Evolutionary conservation across 1,284 basidiomycete genomes (phyloP).

Genomic region (Cystobasidiaceae sp.): DNA sequence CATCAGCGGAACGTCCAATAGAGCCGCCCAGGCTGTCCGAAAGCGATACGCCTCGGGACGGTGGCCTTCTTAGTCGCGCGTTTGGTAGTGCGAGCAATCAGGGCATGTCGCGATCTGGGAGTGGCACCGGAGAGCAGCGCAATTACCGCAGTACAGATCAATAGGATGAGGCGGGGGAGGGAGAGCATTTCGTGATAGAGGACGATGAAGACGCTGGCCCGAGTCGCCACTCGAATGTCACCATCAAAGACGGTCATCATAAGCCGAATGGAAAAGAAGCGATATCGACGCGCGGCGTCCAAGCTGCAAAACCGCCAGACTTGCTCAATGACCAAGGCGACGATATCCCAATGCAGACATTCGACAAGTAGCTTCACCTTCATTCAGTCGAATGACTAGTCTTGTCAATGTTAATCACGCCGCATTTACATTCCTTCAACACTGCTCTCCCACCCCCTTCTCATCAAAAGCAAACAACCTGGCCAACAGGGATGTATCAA

Average conservation of each 20-base stretch:
- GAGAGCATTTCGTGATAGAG: constrained; percentile 14
- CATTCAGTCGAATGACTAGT: too few species aligned
- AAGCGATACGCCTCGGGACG: background rate
- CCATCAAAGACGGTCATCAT: background rate
- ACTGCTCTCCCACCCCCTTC: too few species aligned
- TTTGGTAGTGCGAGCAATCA: background rate
- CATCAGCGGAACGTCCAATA: background rate
- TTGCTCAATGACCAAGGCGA: background rate
- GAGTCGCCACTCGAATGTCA: background rate
- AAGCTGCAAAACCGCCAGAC: background rate
- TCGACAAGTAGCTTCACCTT: too few species aligned
- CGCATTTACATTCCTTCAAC: too few species aligned
- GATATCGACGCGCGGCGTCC: background rate
- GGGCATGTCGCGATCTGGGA: background rate
- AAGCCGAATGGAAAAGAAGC: background rate
- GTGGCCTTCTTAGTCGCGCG: background rate
- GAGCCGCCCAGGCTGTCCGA: constrained; percentile 20
- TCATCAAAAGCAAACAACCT: too few species aligned
- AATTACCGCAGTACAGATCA: constrained; percentile 21
- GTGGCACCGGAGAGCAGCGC: background rate
- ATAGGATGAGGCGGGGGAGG: constrained; percentile 20
- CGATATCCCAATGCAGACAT: too few species aligned
- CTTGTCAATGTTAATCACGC: too few species aligned
- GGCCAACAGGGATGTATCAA: too few species aligned
- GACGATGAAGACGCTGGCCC: background rate